Base-by-base conservation (phyloP, 192 early-diverging fungal genomes). In the Backusella tarrabulga region DNA sequence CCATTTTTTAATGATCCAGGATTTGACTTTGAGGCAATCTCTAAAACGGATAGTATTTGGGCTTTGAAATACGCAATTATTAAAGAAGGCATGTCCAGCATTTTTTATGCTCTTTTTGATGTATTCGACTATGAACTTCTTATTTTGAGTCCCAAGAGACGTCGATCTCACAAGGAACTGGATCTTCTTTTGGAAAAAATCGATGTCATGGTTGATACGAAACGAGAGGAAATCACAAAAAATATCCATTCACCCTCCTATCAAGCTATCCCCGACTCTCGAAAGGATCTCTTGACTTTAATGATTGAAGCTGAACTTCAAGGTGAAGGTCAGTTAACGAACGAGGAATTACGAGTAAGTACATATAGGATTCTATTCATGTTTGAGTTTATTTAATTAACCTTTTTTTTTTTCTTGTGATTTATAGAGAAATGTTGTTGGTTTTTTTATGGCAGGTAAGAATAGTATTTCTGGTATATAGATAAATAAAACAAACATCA, bases 11-110 rank as follows among this genome's bases (percentile, higher is more conserved):
- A 9, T 44, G 60, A 3, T 38, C 17, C 26, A 75, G 86, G 83
- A 52, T 87, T 83, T 36, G 83, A 90, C 72, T 90, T 91, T 76
- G 73, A 83, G 56, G 83, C 88, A 0, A 80, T 85, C 5, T 73
- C 81, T 40, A 76, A 85, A 41, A 80, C 84, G 0, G 78, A 85
- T 34, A 85, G 84, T 41, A 41, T 63, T 35, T 74, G 73, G 84
- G 82, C 83, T 72, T 68, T 76, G 12, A 80, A 77, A 70, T 89
- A 90, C 78, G 77, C 85, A 46, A 74, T 75, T 23, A 71, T 91
- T 63, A 80, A 85, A 4, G 76, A 82, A 12, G 80, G 79, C 15
- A 80, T 90, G 79, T 63, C 80, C 21, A 78, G 87, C 34, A 83
- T 85, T 0, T 46, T 89, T 8, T 88, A 83, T 73, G 83, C 84